Evolutionary conservation across 2,329 filamentous ascomycete genomes (phyloP), one percentile per base, ranked within the genome.

Genomic region (Colletotrichum sp.): DNA sequence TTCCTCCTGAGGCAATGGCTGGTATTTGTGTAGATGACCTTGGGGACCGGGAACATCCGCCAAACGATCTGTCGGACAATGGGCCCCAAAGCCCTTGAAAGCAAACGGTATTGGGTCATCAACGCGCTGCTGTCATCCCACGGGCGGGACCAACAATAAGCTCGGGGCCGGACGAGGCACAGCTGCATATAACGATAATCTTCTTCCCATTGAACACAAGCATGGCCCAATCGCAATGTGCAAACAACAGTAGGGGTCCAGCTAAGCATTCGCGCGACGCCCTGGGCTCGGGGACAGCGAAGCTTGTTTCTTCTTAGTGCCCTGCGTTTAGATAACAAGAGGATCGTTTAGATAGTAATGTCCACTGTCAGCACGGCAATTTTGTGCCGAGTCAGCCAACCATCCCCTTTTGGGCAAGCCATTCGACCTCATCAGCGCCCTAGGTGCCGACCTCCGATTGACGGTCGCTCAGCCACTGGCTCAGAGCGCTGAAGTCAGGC

Each of bases 281-380:
- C 67, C 16, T 34, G 24, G 38, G 32, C 18, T 43, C 36, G 32
- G 60, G 16, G 61, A 18, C 16, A 34, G 64, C 58, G 70, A 73
- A 75, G 73, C 73, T 75, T 75, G 73, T 75, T 75, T 73, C 26
- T 64, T 71, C 26, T 60, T 73, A 69, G 73, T 24, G 69, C 62
- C 26, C 58, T 61, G 60, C 30, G 58, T 28, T 32, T 61, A 61
- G 24, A 61, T 61, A 61, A 32, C 58, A 32, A 24, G 15, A 58
- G 13, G 28, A n/a, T 32, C 43, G 43, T 52, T 21, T 21, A 52
- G 43, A 52, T 52, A 21, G 15, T 12, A 21, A 36, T 66, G 62
- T 43, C 12, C 16, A 28, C 8, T n/a, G n/a, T 66, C 24, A 36
- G 38, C 61, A 72, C 69, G 72, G 62, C 69, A 56, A 21, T 43